A percentile compares a stretch with the other conserved stretches of the same genome.
phyloP scores from a whole-genome alignment of 1,284 basidiomycete species.

The Rhodotorula sp. region DNA sequence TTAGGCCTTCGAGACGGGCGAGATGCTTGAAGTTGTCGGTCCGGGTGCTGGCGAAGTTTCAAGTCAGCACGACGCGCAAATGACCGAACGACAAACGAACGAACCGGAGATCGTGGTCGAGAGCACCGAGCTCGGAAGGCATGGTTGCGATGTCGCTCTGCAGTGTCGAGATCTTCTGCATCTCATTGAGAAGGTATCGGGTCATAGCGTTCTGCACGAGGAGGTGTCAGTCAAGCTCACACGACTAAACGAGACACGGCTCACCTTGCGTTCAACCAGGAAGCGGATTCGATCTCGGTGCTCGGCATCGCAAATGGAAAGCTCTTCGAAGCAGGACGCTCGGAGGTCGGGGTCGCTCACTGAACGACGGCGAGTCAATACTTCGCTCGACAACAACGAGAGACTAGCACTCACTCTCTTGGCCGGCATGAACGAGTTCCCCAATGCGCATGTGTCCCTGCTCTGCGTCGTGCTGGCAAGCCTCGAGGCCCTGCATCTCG shows the following conservation, averaged over 20 bases:
- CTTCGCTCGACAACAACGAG: too few relatives aligned
- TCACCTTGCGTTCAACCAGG: constrained; percentile 42
- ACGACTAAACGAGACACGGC: too few relatives aligned
- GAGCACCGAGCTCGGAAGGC: constrained; percentile 29
- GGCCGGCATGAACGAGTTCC: constrained; percentile 35
- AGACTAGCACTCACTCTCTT: constrained; percentile 15
- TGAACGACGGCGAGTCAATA: background rate
- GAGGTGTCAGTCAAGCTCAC: too few relatives aligned
- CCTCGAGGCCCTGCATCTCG: constrained; percentile 41
- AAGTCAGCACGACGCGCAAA: background rate
- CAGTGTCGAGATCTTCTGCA: constrained; percentile 42
- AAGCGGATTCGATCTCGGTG: constrained; percentile 40
- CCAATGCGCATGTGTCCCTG: constrained; percentile 34
- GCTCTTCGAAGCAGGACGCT: constrained; percentile 35
- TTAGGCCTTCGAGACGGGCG: constrained; percentile 78
- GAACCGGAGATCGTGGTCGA: constrained; percentile 41
- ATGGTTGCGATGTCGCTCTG: constrained; percentile 42
- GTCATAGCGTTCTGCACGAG: constrained; percentile 41
- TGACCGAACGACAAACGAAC: background rate
- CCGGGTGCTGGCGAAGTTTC: constrained; percentile 26
- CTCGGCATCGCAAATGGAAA: constrained; percentile 36
- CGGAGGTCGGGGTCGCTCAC: constrained; percentile 29
- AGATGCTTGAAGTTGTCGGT: constrained; percentile 82
- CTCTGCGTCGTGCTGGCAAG: constrained; percentile 41
- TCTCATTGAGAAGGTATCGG: constrained; percentile 35